Base-by-base conservation (phyloP, 2,329 filamentous ascomycete species). In the Monilinia aucupariae region DNA sequence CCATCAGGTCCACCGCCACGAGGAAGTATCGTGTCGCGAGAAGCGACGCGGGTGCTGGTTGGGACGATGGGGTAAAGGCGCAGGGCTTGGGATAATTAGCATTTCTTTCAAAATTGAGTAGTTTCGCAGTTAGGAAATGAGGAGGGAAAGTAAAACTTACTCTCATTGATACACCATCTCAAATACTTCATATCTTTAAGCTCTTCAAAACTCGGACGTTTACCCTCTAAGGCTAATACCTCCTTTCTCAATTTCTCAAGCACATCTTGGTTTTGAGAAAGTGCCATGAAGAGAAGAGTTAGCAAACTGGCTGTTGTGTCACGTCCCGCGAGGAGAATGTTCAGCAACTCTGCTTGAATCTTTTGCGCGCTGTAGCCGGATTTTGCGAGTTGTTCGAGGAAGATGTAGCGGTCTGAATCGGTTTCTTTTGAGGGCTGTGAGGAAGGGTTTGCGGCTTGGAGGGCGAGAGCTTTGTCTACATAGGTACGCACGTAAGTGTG, bases 21-120 rank as follows among this genome's bases (percentile, higher is more conserved):
- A 1, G 75, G 75, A 3, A 77, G 66, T 1, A 69, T 68, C 4
- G 73, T 75, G 54, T 85, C 82, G 45, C 73, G 72, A 8, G 76
- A 70, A 3, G 82, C 80, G n/a, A 74, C 68, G 43, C 83, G 80
- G 13, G 73, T 73, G 70, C 85, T 85, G 75, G 70, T 17, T 78
- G 81, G 43, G 81, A 81, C 25, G 78, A 80, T 66, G 78, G 77
- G 17, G 79, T 70, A 41, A 1, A 76, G 65, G 8, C 82, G 80
- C 4, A 85, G 77, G 62, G 74, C 73, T 60, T 66, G 66, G 78
- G 78, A n/a, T 4, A 4, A 12, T 39, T 39, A 39, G 13, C 15
- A 39, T 39, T 39, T 39, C 6, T 39, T 12, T 39, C 37, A 39
- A 39, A 15, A 39, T 4, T 39, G 13, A 15, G 37, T 15, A 15